A percentile compares a stretch with the other conserved stretches of the same genome.
Evolutionary conservation across 208 protist species (phyloP).

Genomic region (Vickermania spadyakhi): DNA sequence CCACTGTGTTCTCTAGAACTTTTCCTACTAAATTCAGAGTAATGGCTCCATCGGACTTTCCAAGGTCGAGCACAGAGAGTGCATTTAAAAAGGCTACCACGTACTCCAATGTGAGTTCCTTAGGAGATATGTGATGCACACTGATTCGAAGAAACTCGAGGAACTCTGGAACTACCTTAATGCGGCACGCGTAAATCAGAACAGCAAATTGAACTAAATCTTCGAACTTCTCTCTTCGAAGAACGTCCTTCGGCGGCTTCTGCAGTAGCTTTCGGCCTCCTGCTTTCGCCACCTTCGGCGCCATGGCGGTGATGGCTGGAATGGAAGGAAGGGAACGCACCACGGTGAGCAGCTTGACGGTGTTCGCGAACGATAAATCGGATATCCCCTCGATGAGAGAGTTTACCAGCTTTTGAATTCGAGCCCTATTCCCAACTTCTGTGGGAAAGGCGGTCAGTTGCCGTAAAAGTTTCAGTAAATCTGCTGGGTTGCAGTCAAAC

Average conservation of each 20-base stretch:
- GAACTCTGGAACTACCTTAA: conserved; percentile 43
- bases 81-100: conserved; percentile 37
- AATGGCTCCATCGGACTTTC: conserved; percentile 5
- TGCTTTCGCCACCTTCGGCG: conserved; percentile 6
- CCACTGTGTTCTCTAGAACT: not conserved
- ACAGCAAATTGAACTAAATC: conserved; percentile 38
- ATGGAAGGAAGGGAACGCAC: conserved; percentile 12
- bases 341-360: conserved; percentile 20
- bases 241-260: conserved; percentile 28
- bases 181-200: conserved; percentile 38
- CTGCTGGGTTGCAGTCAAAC: conserved; percentile 12
- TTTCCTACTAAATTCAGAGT: not conserved
- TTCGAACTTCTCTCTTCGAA: conserved; percentile 13
- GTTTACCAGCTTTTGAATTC: conserved; percentile 4
- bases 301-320: conserved; percentile 7
- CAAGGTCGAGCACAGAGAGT: conserved; percentile 17
- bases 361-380: conserved; percentile 15
- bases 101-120: conserved; percentile 21
- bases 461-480: conserved; percentile 32
- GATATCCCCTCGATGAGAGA: conserved; percentile 2
- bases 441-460: conserved; percentile 11
- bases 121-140: conserved; percentile 7
- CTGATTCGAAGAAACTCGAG: conserved; percentile 20
- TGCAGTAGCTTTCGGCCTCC: conserved; percentile 43
- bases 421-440: not conserved